A percentile compares a stretch with the other conserved stretches of the same genome.
phyloP scores from a whole-genome alignment of 768 basidiomycete species.

The Calvatia gigantea region DNA sequence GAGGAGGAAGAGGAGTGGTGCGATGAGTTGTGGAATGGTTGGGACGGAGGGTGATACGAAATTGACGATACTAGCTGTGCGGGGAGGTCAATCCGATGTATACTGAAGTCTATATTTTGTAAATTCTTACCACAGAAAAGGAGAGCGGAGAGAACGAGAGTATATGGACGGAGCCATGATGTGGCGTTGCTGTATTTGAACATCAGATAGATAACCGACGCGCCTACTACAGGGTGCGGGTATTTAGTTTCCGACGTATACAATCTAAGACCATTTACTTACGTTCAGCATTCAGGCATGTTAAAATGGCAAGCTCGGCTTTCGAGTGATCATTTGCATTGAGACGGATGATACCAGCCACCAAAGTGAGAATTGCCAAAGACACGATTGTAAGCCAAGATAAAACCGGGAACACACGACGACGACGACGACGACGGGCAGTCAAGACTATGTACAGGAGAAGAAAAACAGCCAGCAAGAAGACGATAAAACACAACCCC shows the following conservation, averaged over 20 bases:
- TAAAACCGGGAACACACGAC: background rate
- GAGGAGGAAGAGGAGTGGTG: conserved; percentile 9
- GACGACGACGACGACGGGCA: background rate
- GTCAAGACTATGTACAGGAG: background rate
- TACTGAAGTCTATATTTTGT: background rate
- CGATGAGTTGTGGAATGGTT: background rate
- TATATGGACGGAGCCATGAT: conserved; percentile 3
- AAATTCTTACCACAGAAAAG: conserved; percentile 4
- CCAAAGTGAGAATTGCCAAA: conserved; percentile 49
- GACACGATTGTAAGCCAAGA: conserved; percentile 22
- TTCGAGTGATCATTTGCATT: background rate
- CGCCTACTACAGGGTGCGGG: conserved; percentile 1
- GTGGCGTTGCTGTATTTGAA: background rate
- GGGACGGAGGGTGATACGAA: background rate
- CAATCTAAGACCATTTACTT: background rate
- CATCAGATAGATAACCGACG: background rate
- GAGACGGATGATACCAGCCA: conserved; percentile 7
- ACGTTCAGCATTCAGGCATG: conserved; percentile 3
- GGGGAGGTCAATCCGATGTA: background rate
- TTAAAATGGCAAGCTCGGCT: background rate
- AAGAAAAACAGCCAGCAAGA: background rate
- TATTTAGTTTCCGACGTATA: background rate
- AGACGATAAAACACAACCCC: conserved; percentile 1
- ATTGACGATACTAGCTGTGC: background rate
- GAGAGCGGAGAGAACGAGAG: conserved; percentile 1